Conservation (phyloP, 2,329 filamentous ascomycete genomes). For the Xylaria sp. region DNA sequence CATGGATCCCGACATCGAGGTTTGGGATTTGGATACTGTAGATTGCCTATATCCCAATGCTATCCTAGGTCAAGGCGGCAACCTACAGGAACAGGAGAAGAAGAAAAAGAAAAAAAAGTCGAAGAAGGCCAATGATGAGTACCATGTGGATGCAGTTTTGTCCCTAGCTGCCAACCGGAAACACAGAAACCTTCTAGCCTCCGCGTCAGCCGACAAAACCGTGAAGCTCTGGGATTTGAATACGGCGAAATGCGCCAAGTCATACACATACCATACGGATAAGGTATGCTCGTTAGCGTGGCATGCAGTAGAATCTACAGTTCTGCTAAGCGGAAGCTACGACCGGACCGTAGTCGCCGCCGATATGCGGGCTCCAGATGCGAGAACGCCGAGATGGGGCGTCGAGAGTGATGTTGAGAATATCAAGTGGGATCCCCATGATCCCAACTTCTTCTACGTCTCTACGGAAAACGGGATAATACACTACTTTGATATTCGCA, state of each 20-base stretch:
- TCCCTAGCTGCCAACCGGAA: slow-evolving; percentile 90
- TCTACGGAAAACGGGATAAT: slow-evolving; percentile 91
- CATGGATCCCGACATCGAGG: slow-evolving; percentile 97
- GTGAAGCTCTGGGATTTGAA: slow-evolving; percentile 98
- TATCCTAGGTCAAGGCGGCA: slow-evolving; percentile 79
- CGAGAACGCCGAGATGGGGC: slow-evolving; percentile 82
- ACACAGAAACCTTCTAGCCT: slow-evolving; percentile 92
- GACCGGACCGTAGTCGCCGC: slow-evolving; percentile 93
- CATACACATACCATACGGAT: slow-evolving; percentile 93
- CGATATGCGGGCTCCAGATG: slow-evolving; percentile 92
- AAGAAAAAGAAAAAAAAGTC: slow-evolving; percentile 88
- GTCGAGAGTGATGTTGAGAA: slow-evolving; percentile 96
- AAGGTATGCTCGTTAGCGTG: slow-evolving; percentile 97
- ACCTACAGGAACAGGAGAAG: slow-evolving; percentile 53
- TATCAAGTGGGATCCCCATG: slow-evolving; percentile 90
- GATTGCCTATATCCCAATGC: slow-evolving; percentile 99
- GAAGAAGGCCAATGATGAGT: slow-evolving; percentile 86
- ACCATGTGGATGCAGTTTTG: slow-evolving; percentile 93
- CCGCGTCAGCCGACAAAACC: slow-evolving; percentile 93
- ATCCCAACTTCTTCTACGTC: slow-evolving; percentile 92
- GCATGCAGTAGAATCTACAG: slow-evolving; percentile 86
- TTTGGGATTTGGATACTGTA: slow-evolving; percentile 95
- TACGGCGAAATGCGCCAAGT: slow-evolving; percentile 91
- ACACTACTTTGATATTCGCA: slow-evolving; percentile 88
- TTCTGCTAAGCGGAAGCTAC: slow-evolving; percentile 91